A percentile compares a stretch with the other conserved stretches of the same genome.
Conservation (phyloP, 306 rosid species). For the Quillaja saponaria region DNA sequence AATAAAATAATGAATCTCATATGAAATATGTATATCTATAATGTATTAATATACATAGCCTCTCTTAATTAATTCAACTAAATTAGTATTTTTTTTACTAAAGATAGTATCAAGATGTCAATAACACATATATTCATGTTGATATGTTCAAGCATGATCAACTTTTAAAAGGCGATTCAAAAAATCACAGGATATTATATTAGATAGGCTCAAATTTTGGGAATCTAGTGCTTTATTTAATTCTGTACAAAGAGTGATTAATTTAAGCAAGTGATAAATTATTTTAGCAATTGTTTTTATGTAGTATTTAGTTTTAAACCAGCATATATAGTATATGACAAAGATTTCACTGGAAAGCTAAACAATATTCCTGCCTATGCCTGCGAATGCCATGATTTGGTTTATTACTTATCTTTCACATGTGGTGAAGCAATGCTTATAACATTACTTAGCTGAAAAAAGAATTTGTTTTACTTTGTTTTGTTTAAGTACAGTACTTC, state of each 20-base stretch:
- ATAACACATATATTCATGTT: slow-evolving; percentile 6
- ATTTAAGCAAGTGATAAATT: slow-evolving; percentile 22
- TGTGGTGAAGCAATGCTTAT: slow-evolving; percentile 20
- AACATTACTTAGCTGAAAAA: slow-evolving; percentile 19
- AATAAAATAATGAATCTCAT: too few relatives aligned
- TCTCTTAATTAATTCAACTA: too few relatives aligned
- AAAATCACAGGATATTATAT: slow-evolving; percentile 20
- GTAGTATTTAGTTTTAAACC: slow-evolving; percentile 30
- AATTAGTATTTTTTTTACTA: background rate
- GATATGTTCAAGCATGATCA: slow-evolving; percentile 29
- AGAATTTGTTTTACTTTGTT: slow-evolving; percentile 21
- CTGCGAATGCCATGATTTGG: too few relatives aligned
- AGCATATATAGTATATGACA: slow-evolving; percentile 33
- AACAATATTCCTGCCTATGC: slow-evolving; percentile 6
- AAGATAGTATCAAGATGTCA: slow-evolving; percentile 8
- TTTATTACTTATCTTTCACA: slow-evolving; percentile 26
- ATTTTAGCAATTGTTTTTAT: background rate
- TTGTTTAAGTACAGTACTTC: background rate
- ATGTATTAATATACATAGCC: too few relatives aligned
- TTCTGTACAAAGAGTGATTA: slow-evolving; percentile 27
- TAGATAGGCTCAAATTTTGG: slow-evolving; percentile 37
- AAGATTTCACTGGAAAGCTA: slow-evolving; percentile 32
- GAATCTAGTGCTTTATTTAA: slow-evolving; percentile 44
- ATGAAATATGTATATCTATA: too few relatives aligned
- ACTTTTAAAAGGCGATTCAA: slow-evolving; percentile 11